These are phyloP conservation scores for Phaseolus coccineus DNA, from an alignment of 331 rosid genomes.

Conservation along the genomic window DNA sequence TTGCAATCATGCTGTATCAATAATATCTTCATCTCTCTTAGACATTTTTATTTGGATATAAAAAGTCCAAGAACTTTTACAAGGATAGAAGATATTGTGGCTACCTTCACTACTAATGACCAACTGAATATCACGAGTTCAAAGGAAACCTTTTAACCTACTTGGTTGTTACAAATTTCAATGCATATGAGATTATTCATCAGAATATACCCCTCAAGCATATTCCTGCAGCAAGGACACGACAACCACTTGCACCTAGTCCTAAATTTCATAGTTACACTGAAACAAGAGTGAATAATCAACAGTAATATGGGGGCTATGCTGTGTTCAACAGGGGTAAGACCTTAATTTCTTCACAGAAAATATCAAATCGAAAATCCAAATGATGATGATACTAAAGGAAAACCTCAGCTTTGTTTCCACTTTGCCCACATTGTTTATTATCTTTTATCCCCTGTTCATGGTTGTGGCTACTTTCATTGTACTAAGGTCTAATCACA, in stretches of 20 bases:
- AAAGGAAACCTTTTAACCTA: constrained; percentile 24
- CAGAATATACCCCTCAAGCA: constrained; percentile 39
- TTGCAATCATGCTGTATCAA: too few relatives aligned
- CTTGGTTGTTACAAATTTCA: not conserved
- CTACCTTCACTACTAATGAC: constrained; percentile 2
- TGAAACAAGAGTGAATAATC: constrained; percentile 36
- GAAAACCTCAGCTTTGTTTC: constrained; percentile 55
- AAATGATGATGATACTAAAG: constrained; percentile 49
- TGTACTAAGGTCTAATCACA: constrained; percentile 43
- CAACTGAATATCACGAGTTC: constrained; percentile 51
- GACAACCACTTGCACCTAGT: constrained; percentile 19
- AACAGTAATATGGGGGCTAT: not conserved
- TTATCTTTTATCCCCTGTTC: constrained; percentile 43
- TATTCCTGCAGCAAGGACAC: not conserved
- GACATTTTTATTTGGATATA: too few relatives aligned
- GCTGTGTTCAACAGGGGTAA: not conserved
- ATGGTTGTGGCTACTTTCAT: constrained; percentile 49
- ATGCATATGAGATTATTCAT: not conserved
- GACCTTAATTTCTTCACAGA: constrained; percentile 31
- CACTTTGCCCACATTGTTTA: constrained; percentile 52
- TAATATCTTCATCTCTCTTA: too few relatives aligned
- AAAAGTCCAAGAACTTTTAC: too few relatives aligned
- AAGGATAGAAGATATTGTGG: not conserved
- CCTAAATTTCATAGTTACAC: constrained; percentile 11
- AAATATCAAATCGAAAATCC: constrained; percentile 22